Evolutionary conservation across 495 filamentous ascomycete species (phyloP), one percentile per base, ranked within the genome.

Genomic region (Usnea hakonensis): DNA sequence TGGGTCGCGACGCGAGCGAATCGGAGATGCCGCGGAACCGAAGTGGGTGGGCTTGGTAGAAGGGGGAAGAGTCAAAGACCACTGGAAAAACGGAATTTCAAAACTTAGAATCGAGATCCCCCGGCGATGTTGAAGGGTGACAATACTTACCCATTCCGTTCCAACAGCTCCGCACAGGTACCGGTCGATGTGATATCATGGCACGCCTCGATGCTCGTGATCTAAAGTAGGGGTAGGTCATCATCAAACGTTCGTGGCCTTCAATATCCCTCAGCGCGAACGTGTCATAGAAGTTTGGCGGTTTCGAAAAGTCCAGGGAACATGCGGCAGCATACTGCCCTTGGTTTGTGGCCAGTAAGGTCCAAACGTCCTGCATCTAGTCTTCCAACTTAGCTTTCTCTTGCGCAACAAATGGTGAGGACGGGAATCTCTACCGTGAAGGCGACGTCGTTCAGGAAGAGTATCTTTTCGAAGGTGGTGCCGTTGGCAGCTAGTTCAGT

Each of bases 321-420:
- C 90, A 95, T 23, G 88, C 89, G 1, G 90, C 89, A 8, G 87
- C 89, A 64, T 91, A 95, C 37, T 81, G 66, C 30, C 87, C 87
- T 23, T 82, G 71, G 58, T 86, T 84, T n/a, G 90, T 95, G 52
- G 79, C 73, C 13, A 95, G 78, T 16, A 95, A 76, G 6, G 75
- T 81, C 26, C 85, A 69, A 8, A 93, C 57, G 28, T 59, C 57
- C 21, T 28, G 26, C 26, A 59, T 26, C 57, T 59, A 35, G 26
- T 6, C 17, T 1, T 21, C 16, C 56, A 14, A 58, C 19, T 58
- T 37, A 46, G 56, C 56, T 17, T 43, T 21, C 43, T 21, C 43
- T 26, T n/a, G 17, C 5, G 16, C 30, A 32, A 19, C 62, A 56
- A 52, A 36, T 35, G 28, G n/a, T 41, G 52, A 41, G 67, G 36